These are phyloP conservation scores for Diplodia sapinea DNA, from an alignment of 2,329 filamentous ascomycete genomes.

Conservation along the genomic window DNA sequence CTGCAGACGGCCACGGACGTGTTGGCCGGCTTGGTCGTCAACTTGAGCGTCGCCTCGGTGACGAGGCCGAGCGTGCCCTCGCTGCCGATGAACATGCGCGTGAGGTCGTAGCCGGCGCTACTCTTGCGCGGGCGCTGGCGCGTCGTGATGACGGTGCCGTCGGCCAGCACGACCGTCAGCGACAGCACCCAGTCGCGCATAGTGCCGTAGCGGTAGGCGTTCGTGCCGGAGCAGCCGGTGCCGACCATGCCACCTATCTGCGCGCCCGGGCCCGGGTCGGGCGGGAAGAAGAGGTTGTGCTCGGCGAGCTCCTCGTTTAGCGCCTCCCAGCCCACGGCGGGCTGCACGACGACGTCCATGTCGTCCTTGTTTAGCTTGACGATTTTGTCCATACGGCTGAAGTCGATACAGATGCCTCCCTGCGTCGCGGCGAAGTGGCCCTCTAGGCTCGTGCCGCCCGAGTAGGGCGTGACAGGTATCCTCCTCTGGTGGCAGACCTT, in stretches of 20 bases:
- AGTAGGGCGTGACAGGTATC: slow-evolving; percentile 87
- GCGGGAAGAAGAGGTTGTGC: slow-evolving; percentile 83
- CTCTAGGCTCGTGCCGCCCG: slow-evolving; percentile 86
- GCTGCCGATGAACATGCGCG: slow-evolving; percentile 84
- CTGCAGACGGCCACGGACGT: slow-evolving; percentile 78
- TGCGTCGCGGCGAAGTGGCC: slow-evolving; percentile 85
- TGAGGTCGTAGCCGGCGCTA: slow-evolving; percentile 90
- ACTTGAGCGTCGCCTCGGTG: slow-evolving; percentile 87
- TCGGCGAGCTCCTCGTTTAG: slow-evolving; percentile 80
- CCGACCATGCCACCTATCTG: slow-evolving; percentile 91
- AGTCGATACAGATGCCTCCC: slow-evolving; percentile 85
- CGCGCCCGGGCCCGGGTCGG: slow-evolving; percentile 87
- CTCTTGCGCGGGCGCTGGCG: slow-evolving; percentile 86
- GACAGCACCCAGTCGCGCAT: slow-evolving; percentile 94
- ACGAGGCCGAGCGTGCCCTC: slow-evolving; percentile 91
- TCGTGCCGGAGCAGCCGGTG: slow-evolving; percentile 79
- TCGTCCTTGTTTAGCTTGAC: slow-evolving; percentile 74
- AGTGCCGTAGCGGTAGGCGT: slow-evolving; percentile 89
- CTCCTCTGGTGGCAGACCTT: slow-evolving; percentile 80
- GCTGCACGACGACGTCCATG: slow-evolving; percentile 62
- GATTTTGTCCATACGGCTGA: slow-evolving; percentile 83
- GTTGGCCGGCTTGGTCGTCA: slow-evolving; percentile 79
- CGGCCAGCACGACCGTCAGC: slow-evolving; percentile 85
- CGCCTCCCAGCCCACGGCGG: slow-evolving; percentile 83
- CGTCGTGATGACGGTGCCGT: slow-evolving; percentile 89